These are phyloP conservation scores for Hibiscus tridactylites DNA, from an alignment of 345 rosid genomes.

Conservation along the genomic window DNA sequence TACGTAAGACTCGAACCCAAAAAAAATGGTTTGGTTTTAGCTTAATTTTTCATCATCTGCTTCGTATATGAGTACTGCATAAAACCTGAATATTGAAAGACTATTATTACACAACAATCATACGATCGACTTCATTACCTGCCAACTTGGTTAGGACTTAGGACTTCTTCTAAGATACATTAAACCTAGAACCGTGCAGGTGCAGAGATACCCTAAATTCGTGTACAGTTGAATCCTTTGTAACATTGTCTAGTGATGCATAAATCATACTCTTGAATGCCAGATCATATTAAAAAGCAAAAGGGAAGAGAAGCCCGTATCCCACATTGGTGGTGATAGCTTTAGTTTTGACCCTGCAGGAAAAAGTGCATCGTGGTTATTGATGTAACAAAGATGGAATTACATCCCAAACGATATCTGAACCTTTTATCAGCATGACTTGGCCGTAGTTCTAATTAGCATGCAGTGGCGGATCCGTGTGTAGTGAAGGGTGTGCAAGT, in stretches of 20 bases:
- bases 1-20: conserved; percentile 43
- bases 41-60: background rate
- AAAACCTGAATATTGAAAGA: background rate
- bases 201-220: background rate
- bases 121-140: background rate
- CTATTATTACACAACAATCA: background rate
- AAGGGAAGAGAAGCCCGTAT: too few relatives aligned
- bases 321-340: background rate
- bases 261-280: background rate
- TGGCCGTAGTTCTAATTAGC: background rate
- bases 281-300: background rate
- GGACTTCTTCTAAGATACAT: background rate
- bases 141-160: background rate
- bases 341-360: background rate
- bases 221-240: background rate
- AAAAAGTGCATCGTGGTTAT: background rate
- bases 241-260: background rate
- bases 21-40: background rate
- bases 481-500: too few relatives aligned
- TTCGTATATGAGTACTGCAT: background rate
- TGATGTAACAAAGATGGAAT: background rate
- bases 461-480: background rate
- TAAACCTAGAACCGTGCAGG: background rate
- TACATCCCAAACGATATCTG: background rate
- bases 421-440: background rate